Evolutionary conservation across 805 yeast species (phyloP), one percentile per base, ranked within the genome.

Genomic region (Ogataea allantospora): DNA sequence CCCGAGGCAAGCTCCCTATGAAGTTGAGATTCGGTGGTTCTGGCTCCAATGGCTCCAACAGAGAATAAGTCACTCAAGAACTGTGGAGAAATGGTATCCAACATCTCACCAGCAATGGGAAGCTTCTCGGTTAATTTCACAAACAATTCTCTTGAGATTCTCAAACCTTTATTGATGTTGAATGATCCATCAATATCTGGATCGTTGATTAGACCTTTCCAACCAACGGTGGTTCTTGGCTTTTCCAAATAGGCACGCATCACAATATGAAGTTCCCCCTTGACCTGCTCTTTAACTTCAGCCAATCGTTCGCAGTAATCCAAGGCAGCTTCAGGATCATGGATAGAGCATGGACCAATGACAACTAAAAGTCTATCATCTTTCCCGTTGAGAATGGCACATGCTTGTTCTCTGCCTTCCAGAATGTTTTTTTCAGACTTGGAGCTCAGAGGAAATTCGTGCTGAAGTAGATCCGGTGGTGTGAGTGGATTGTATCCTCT

Each of bases 191-290:
- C 95, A 54, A 91, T 83, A 56, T 93, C 96, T 21, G 99, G 99
- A 64, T 91, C 99, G 62, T 91, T 91, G 56, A 91, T 93, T 50
- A 91, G 73, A 52, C 99, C 99, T 68, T 91, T 91, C 99, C 99
- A 91, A 43, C 99, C 99, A 30, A 93, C 98, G 19, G 98, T 91
- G 35, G 99, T 91, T 68, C 99, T 80, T 54, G 99, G 99, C 67
- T 91, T 91, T 65, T 91, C 99, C 57, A 93, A 73, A 70, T 93
- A 93, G 3, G 98, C 98, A 68, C 99, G 81, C 99, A 93, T 93
- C 46, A 93, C 82, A 42, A 93, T 81, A 40, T 80, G 77, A 43
- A 93, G 72, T 51, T 91, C 96, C 32, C 76, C 79, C 48, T 81
- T 71, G 47, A 84, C 70, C 57, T 78, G 72, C 40, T 78, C 78